Evolutionary conservation across 129 eudicot species (phyloP), one percentile per base, ranked within the genome.

Genomic region (Helianthus tuberosus): DNA sequence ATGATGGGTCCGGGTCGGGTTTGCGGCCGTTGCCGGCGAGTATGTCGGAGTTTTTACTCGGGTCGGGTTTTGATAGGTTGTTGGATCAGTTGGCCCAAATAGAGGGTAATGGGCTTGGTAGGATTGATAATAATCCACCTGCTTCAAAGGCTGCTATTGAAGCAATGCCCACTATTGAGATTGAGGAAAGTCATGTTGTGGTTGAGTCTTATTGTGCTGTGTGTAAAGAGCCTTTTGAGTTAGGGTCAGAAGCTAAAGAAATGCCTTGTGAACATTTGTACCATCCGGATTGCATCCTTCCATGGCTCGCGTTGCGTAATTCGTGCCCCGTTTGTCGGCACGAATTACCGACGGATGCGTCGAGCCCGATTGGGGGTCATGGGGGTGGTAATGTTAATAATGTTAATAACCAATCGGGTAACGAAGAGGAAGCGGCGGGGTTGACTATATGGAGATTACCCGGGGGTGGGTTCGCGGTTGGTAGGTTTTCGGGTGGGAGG

Each of bases 381-480:
- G 83, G 38, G 32, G 87, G 87, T 0, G 36, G 36, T 27, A 27
- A 1, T 27, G 32, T 27, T 39, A 54, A 74, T 29, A 29, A 29
- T 29, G 69, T 57, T 39, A 54, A 74, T 8, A 50, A n/a, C 50
- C 69, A 69, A 46, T 2, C 84, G 25, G 68, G 76, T 36, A 79
- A 76, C 35, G 96, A 88, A 59, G 97, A 82, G 46, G 93, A 94
- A 64, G 81, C 96, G 0, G 96, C 89, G 10, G 99, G 99, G 55
- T 32, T 94, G 53, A 94, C 99, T 0, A 94, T 94, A 68, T 94
- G 99, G 99, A 84, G 99, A 58, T 64, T 94, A 32, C 99, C 99
- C 0, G 99, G 99, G 11, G 99, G 99, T 0, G 99, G 99, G 55
- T 94, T 94, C 72, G 98, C 98, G 0, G 98, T 94, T 5, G 98